Conservation (phyloP, 768 basidiomycete species). For the Candolleomyces aberdarensis region DNA sequence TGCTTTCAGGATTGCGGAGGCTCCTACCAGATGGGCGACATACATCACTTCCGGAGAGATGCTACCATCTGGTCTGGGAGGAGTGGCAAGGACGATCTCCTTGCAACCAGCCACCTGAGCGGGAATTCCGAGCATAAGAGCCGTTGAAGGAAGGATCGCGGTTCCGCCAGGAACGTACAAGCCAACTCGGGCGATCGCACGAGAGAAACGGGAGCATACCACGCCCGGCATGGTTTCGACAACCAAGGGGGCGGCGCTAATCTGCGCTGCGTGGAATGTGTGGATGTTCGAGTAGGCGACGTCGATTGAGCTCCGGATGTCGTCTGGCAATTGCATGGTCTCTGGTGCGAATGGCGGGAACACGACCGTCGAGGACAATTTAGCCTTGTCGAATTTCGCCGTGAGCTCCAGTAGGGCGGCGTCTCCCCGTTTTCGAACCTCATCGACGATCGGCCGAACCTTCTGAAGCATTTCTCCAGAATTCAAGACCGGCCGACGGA, state of each 20-base stretch:
- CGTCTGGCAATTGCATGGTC: constrained; percentile 54
- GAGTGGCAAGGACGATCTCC: constrained; percentile 91
- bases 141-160: constrained; percentile 92
- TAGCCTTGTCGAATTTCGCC: constrained; percentile 87
- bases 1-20: constrained; percentile 86
- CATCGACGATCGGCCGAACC: constrained; percentile 91
- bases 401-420: constrained; percentile 83
- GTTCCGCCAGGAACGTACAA: constrained; percentile 98
- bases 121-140: constrained; percentile 96
- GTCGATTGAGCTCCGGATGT: constrained; percentile 81
- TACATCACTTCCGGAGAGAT: constrained; percentile 98
- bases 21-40: constrained; percentile 88
- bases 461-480: constrained; percentile 87
- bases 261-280: constrained; percentile 89
- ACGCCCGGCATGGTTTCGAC: constrained; percentile 99
- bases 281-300: constrained; percentile 87
- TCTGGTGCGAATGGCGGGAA: constrained; percentile 76
- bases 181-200: constrained; percentile 94
- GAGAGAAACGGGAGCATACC: constrained; percentile 90
- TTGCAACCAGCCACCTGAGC: constrained; percentile 96
- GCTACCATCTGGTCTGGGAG: constrained; percentile 89
- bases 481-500: constrained; percentile 87
- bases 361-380: constrained; percentile 65
- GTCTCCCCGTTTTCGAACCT: constrained; percentile 83
- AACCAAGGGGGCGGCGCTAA: constrained; percentile 61